Base-by-base conservation (phyloP, 164 flowering plant genomes). In the Vitis vinifera region DNA sequence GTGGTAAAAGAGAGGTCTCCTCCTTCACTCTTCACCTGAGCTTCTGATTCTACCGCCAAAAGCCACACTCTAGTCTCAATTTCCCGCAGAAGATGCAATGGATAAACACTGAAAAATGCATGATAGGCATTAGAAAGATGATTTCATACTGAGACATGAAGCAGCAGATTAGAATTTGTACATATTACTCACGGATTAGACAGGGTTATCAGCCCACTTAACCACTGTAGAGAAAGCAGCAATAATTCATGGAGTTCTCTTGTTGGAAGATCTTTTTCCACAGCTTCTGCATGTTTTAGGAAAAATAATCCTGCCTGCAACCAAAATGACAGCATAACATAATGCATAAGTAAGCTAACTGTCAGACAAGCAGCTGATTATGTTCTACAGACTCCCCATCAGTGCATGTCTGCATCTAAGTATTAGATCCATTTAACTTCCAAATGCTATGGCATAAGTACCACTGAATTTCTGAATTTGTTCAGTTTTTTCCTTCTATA, bases 51-150 rank as follows among this genome's bases (percentile, higher is more conserved):
- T 61, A 96, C 99, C 4, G 98, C 99, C 75, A 96, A 79, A 56
- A 96, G 98, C 98, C 99, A 96, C 17, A 96, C 99, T 79, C 96
- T 83, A 58, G 99, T 96, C 80, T 96, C 99, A 70, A 96, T 91
- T 85, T 96, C 99, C 30, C 99, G 90, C 55, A 96, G 83, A 74
- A 89, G 99, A 84, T 93, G 91, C 73, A 91, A 76, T 10, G 97
- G 98, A 81, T 88, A 96, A 69, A 87, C 90, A 68, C 99, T 96
- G 87, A 74, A 51, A 70, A 71, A 51, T 63, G 19, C 19, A 70
- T 3, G 8, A 57, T 2, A 66, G 2, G 68, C 23, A 58, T 69
- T 44, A 71, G 61, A 14, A 71, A 55, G 37, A 70, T 65, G 16
- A 55, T 57, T 27, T 12, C n/a, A 17, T 23, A 51, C 48, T 55